Base-by-base conservation (phyloP, 176 grass and related monocot genomes). In the Echinochloa phyllopogon region DNA sequence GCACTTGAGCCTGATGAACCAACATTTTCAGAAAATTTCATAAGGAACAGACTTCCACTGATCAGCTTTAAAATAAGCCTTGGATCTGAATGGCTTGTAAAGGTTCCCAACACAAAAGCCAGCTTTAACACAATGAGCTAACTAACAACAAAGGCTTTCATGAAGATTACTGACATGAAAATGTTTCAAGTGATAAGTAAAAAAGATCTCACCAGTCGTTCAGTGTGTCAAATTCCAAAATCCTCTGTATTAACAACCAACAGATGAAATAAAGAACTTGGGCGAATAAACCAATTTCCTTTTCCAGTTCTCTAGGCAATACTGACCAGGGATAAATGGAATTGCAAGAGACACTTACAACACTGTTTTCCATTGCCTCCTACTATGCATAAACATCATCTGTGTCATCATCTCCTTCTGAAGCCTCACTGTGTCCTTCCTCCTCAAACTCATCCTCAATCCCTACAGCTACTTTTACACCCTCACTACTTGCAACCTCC, bases 111-210 rank as follows among this genome's bases (percentile, higher is more conserved):
- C n/a, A n/a, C n/a, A n/a, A n/a, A n/a, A n/a, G n/a, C n/a, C n/a
- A n/a, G n/a, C n/a, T n/a, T n/a, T n/a, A n/a, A n/a, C n/a, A n/a
- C n/a, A 77, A 42, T 71, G 27, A 71, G 36, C 68, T 27, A 60
- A 69, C 51, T 83, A 86, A 41, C 7, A 83, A 69, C n/a, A 69
- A 82, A 43, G 16, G 10, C 59, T 61, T 17, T 69, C 29, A 42
- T 52, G 43, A 70, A 88, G 44, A 49, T 3, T 33, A 51, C 27
- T 58, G 8, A 79, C 17, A 79, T 42, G n/a, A 10, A 66, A 21
- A 53, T 77, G 56, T 59, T 42, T 58, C 33, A 79, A 84, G 40
- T 88, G 76, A 58, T 13, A 43, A 38, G 55, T 85, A 85, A 33
- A 57, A 81, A 69, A 21, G 41, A 55, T 80, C 20, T 59, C 14